phyloP scores from a whole-genome alignment of 2,329 filamentous ascomycete genomes.

The Trichophyton mentagrophytes region DNA sequence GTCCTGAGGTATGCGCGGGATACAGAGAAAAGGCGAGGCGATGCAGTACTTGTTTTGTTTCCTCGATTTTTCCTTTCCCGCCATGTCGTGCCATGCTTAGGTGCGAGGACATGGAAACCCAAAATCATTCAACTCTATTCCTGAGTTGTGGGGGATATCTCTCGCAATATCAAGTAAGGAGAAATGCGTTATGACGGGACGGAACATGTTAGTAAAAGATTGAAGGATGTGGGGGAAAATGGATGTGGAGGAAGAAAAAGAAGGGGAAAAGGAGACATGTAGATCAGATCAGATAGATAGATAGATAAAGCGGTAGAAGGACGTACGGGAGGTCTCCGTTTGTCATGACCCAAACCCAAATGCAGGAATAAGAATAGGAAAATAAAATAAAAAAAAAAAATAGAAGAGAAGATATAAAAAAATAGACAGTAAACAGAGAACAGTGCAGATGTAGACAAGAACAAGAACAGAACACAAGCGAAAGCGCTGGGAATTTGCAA shows the following conservation, averaged over 20 bases:
- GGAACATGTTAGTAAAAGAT: background rate
- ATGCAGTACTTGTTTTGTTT: background rate
- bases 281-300: too few relatives aligned
- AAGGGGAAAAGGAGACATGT: background rate
- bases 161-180: background rate
- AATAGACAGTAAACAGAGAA: background rate
- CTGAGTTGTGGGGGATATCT: background rate
- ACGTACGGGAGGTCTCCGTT: background rate
- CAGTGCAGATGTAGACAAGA: background rate
- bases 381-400: background rate
- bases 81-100: too few relatives aligned
- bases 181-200: background rate
- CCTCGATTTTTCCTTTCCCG: background rate
- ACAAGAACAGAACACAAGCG: background rate
- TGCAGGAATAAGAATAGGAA: background rate
- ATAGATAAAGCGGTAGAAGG: background rate
- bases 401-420: background rate
- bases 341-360: constrained; percentile 3
- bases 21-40: background rate
- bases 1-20: background rate
- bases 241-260: background rate
- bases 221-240: background rate
- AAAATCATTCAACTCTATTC: background rate
- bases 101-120: too few relatives aligned
- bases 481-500: constrained; percentile 1